These are phyloP conservation scores for Miscanthus lutarioriparius DNA, from an alignment of 176 grass and related monocot genomes.

Conservation along the genomic window DNA sequence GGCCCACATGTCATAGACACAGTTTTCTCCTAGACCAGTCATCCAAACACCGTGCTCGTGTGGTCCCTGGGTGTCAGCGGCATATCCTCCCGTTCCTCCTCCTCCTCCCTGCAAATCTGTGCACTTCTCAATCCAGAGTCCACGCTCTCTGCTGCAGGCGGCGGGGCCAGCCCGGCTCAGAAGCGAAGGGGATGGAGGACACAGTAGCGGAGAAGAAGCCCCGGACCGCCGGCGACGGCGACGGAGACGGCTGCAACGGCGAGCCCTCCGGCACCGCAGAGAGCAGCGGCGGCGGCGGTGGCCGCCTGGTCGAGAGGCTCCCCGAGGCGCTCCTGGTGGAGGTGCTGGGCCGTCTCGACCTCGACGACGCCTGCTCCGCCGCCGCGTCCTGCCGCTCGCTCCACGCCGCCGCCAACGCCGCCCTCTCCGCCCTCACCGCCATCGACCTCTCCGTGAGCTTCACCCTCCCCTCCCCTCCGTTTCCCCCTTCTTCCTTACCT, in stretches of 20 bases:
- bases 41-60: background rate
- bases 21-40: background rate
- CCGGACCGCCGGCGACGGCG: slow-evolving; percentile 6
- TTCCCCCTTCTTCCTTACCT: slow-evolving; percentile 19
- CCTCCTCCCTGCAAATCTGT: background rate
- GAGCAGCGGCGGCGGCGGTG: background rate
- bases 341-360: slow-evolving; percentile 60
- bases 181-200: slow-evolving; percentile 9
- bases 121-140: background rate
- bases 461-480: background rate
- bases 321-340: slow-evolving; percentile 75
- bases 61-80: background rate
- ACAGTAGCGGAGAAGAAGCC: slow-evolving; percentile 57
- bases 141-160: background rate
- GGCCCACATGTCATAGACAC: background rate
- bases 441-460: slow-evolving; percentile 39
- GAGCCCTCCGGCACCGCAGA: background rate
- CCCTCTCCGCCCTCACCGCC: slow-evolving; percentile 30
- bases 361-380: slow-evolving; percentile 77
- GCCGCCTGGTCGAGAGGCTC: slow-evolving; percentile 59
- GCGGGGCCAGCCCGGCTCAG: too few relatives aligned
- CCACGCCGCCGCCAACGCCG: slow-evolving; percentile 29
- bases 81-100: background rate
- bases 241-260: too few relatives aligned
- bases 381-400: slow-evolving; percentile 77